phyloP scores from a whole-genome alignment of 306 rosid genomes.

The Gleditsia sinensis region DNA sequence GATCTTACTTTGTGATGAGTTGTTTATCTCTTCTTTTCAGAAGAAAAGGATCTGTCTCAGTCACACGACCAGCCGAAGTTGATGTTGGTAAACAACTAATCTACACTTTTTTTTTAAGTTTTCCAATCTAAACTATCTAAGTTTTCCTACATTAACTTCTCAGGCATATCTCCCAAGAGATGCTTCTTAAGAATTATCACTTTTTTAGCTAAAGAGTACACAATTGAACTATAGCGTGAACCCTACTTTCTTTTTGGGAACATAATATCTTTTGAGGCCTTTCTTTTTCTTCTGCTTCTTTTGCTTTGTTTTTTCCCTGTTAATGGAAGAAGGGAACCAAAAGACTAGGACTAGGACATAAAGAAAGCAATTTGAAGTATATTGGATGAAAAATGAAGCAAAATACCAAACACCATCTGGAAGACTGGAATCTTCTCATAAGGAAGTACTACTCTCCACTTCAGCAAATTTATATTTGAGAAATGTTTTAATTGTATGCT shows the following conservation, averaged over 20 bases:
- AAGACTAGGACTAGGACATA: not conserved
- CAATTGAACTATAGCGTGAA: not conserved
- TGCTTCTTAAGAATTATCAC: not conserved
- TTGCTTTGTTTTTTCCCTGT: not conserved
- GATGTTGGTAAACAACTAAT: constrained; percentile 49
- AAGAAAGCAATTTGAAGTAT: constrained; percentile 8
- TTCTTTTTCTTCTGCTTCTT: not conserved
- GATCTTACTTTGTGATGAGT: constrained; percentile 50
- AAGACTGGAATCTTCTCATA: not conserved
- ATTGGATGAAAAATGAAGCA: not conserved
- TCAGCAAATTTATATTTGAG: too few relatives aligned
- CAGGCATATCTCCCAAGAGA: not conserved
- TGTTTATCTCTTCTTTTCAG: constrained; percentile 51
- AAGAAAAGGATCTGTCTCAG: constrained; percentile 39
- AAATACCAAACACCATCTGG: not conserved
- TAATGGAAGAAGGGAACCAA: not conserved
- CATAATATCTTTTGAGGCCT: not conserved
- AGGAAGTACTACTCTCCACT: constrained; percentile 1
- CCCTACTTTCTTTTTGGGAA: not conserved
- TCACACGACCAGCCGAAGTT: constrained; percentile 30
- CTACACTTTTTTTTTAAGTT: not conserved
- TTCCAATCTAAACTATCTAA: not conserved
- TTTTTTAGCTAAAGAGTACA: not conserved
- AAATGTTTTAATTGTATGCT: too few relatives aligned
- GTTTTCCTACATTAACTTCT: not conserved